Evolutionary conservation across 139 green algal species (phyloP).

Genomic region (Chlorella sp.): DNA sequence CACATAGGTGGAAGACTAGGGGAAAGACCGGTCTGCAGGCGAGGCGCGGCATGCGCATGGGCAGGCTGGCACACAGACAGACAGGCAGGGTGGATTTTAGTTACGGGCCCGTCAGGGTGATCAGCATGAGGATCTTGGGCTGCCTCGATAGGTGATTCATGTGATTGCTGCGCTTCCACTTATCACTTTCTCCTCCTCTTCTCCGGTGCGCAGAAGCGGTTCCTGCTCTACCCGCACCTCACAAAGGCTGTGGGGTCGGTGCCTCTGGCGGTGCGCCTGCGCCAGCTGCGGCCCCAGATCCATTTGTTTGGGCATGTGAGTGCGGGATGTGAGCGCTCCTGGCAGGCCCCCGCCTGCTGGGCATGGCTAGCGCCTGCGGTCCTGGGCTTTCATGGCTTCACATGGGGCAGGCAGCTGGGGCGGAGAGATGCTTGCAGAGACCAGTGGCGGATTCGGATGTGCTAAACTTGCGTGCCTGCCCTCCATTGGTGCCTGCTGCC

Average conservation of each 20-base stretch:
- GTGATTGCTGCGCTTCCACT: background rate
- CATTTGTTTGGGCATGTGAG: constrained; percentile 81
- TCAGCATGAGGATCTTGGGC: too few species aligned
- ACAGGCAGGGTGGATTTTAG: too few species aligned
- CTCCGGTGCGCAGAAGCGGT: constrained; percentile 80
- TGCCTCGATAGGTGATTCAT: background rate
- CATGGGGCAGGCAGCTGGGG: too few species aligned
- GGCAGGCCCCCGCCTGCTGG: background rate
- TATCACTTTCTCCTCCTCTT: too few species aligned
- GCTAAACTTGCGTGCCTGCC: too few species aligned
- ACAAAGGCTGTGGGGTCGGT: constrained; percentile 58
- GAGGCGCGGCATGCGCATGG: too few species aligned
- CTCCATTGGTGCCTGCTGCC: too few species aligned
- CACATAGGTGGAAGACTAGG: too few species aligned
- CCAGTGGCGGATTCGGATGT: too few species aligned
- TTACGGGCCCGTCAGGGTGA: too few species aligned
- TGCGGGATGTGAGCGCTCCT: constrained; percentile 35
- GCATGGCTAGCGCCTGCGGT: background rate
- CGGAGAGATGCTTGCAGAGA: too few species aligned
- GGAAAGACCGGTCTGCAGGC: too few species aligned
- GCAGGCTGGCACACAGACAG: background rate
- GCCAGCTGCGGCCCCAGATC: constrained; percentile 62
- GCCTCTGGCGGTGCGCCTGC: constrained; percentile 62
- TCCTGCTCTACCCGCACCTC: constrained; percentile 80
- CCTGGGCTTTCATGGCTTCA: background rate